Evolutionary conservation across 495 filamentous ascomycete genomes (phyloP).

Genomic region (Cladorrhinum samala): DNA sequence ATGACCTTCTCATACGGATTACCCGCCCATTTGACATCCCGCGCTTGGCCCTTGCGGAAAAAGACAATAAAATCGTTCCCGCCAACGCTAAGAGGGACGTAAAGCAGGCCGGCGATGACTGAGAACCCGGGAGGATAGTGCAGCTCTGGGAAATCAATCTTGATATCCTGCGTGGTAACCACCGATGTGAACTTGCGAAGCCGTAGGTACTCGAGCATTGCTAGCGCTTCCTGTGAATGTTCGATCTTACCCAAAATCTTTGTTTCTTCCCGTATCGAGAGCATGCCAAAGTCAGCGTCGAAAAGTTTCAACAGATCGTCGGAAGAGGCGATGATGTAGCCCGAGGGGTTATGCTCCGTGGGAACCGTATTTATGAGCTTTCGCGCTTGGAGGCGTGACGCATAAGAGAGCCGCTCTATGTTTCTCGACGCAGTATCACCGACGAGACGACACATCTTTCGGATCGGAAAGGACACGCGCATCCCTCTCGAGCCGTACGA

Average conservation of each 20-base stretch:
- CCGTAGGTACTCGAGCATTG: slow-evolving; percentile 79
- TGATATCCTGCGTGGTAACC: slow-evolving; percentile 69
- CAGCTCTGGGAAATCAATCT: slow-evolving; percentile 76
- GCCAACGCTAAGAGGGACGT: slow-evolving; percentile 73
- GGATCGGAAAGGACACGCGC: slow-evolving; percentile 84
- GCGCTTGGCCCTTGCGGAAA: slow-evolving; percentile 72
- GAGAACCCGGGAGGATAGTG: slow-evolving; percentile 74
- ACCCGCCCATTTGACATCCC: slow-evolving; percentile 85
- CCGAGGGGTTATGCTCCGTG: slow-evolving; percentile 75
- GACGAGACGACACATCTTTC: slow-evolving; percentile 90
- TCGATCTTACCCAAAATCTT: slow-evolving; percentile 74
- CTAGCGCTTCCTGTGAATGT: slow-evolving; percentile 77
- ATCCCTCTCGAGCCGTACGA: slow-evolving; percentile 71
- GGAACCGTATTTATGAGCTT: slow-evolving; percentile 77
- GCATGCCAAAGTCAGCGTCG: slow-evolving; percentile 79
- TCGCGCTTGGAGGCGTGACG: slow-evolving; percentile 72
- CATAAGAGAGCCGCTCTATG: slow-evolving; percentile 84
- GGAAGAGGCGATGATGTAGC: slow-evolving; percentile 87
- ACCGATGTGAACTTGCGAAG: slow-evolving; percentile 73
- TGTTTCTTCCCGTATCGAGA: slow-evolving; percentile 82
- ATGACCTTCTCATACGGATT: slow-evolving; percentile 83
- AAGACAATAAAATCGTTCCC: slow-evolving; percentile 89
- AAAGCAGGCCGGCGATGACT: slow-evolving; percentile 71
- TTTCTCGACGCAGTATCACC: slow-evolving; percentile 84
- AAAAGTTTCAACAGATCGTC: slow-evolving; percentile 83